Evolutionary conservation across 2,329 filamentous ascomycete genomes (phyloP).

Genomic region (Epichloe baconii): DNA sequence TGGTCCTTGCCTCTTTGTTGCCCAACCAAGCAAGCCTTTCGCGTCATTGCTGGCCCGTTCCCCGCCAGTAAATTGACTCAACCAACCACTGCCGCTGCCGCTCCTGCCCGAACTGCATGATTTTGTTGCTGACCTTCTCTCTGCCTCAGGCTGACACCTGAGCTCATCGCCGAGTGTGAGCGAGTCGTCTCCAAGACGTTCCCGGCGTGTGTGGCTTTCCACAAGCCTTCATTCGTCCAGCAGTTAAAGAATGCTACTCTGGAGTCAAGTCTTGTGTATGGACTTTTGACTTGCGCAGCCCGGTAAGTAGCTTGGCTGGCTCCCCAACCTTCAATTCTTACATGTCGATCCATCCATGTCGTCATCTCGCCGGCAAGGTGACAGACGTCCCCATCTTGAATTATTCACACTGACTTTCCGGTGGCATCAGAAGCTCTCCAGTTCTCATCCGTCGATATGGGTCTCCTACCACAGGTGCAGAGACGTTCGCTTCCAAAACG

Average conservation of each 20-base stretch:
- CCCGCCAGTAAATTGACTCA: not conserved
- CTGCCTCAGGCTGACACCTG: slow-evolving; percentile 34
- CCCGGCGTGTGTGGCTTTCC: slow-evolving; percentile 48
- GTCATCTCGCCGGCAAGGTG: not conserved
- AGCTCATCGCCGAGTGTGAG: slow-evolving; percentile 46
- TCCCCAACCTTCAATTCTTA: not conserved
- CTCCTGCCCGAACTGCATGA: not conserved
- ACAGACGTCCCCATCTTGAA: not conserved
- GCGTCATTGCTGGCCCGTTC: not conserved
- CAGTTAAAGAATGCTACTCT: slow-evolving; percentile 44
- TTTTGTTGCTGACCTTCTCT: slow-evolving; percentile 8
- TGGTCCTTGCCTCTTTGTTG: not conserved
- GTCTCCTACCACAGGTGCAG: slow-evolving; percentile 39
- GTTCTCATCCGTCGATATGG: slow-evolving; percentile 45
- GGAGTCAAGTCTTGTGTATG: slow-evolving; percentile 43
- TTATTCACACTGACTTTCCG: not conserved
- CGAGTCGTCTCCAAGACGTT: slow-evolving; percentile 47
- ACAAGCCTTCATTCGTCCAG: slow-evolving; percentile 48
- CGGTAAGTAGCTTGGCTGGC: slow-evolving; percentile 30
- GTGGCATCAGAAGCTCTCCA: slow-evolving; percentile 35
- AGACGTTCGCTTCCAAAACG: slow-evolving; percentile 46
- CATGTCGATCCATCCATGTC: not conserved
- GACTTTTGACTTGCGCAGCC: slow-evolving; percentile 43
- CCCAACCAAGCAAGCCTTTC: not conserved
- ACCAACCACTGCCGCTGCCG: not conserved